phyloP scores from a whole-genome alignment of 2,329 filamentous ascomycete genomes.

The Xylariaceae sp. region DNA sequence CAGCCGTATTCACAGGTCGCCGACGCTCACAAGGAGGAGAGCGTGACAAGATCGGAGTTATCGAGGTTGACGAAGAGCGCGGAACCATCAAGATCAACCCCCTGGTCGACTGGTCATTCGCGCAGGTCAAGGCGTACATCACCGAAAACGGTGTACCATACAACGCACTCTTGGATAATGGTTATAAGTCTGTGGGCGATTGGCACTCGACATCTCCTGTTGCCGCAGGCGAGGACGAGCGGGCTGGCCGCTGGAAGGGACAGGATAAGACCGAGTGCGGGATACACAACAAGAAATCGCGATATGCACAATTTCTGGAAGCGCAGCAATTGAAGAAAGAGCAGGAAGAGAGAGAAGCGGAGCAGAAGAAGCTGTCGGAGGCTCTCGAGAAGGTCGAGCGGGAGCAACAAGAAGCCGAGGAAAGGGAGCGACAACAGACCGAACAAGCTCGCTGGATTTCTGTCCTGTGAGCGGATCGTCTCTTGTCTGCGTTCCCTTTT shows the following conservation, averaged over 20 bases:
- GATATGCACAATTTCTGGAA: slow-evolving; percentile 83
- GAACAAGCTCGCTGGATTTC: slow-evolving; percentile 5
- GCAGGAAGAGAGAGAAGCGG: slow-evolving; percentile 4
- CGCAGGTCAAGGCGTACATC: slow-evolving; percentile 85
- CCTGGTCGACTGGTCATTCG: slow-evolving; percentile 88
- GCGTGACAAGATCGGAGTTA: slow-evolving; percentile 82
- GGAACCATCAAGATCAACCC: slow-evolving; percentile 98
- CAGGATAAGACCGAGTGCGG: slow-evolving; percentile 95
- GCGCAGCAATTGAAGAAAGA: slow-evolving; percentile 57
- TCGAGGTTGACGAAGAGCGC: slow-evolving; percentile 84
- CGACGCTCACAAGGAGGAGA: slow-evolving; percentile 89
- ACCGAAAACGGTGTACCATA: slow-evolving; percentile 84
- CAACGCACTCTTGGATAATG: slow-evolving; percentile 82
- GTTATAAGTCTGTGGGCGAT: slow-evolving; percentile 98
- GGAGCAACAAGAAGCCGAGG: slow-evolving; percentile 7
- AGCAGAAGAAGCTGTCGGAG: slow-evolving; percentile 14
- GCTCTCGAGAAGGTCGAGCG: slow-evolving; percentile 13
- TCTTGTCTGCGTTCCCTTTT: not conserved
- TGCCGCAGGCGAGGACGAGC: slow-evolving; percentile 87
- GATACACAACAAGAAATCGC: slow-evolving; percentile 95
- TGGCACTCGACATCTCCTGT: slow-evolving; percentile 97
- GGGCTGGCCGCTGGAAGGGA: slow-evolving; percentile 95
- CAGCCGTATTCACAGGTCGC: slow-evolving; percentile 87
- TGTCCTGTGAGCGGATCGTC: not conserved
- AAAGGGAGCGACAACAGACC: slow-evolving; percentile 7